A percentile compares a stretch with the other conserved stretches of the same genome.
Conservation (phyloP, 768 basidiomycete genomes). For the Amanita rubescens region DNA sequence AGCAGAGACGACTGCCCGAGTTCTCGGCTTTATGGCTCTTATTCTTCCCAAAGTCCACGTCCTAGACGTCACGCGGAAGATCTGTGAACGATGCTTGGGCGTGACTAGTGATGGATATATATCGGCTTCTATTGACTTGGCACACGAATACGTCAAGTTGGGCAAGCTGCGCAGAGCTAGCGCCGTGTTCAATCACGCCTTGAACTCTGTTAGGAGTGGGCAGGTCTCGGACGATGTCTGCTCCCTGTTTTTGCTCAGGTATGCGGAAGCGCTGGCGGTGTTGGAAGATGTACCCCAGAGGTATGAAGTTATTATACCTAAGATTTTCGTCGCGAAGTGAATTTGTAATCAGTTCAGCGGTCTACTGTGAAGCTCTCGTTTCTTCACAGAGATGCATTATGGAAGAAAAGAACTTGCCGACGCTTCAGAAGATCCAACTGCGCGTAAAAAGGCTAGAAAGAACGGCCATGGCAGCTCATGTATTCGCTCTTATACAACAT, state of each 20-base stretch:
- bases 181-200: constrained; percentile 52
- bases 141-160: constrained; percentile 70
- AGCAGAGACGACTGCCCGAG: constrained; percentile 46
- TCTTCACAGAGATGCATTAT: constrained; percentile 33
- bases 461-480: constrained; percentile 64
- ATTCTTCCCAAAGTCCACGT: constrained; percentile 58
- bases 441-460: constrained; percentile 57
- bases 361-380: constrained; percentile 55
- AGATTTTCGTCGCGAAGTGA: neutral
- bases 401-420: constrained; percentile 42
- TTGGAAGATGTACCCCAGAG: constrained; percentile 53
- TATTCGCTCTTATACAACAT: constrained; percentile 63
- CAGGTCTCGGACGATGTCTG: constrained; percentile 44
- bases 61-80: constrained; percentile 53
- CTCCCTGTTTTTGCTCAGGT: constrained; percentile 51
- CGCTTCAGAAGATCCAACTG: constrained; percentile 47
- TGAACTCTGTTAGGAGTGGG: constrained; percentile 36
- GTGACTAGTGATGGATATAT: constrained; percentile 46
- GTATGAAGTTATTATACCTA: constrained; percentile 25
- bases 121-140: constrained; percentile 59
- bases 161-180: constrained; percentile 68
- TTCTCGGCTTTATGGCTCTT: constrained; percentile 67
- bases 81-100: constrained; percentile 45
- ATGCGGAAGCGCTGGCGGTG: constrained; percentile 57
- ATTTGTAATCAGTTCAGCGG: constrained; percentile 28